Base-by-base conservation (phyloP, 345 rosid genomes). In the Lepidium africanum region DNA sequence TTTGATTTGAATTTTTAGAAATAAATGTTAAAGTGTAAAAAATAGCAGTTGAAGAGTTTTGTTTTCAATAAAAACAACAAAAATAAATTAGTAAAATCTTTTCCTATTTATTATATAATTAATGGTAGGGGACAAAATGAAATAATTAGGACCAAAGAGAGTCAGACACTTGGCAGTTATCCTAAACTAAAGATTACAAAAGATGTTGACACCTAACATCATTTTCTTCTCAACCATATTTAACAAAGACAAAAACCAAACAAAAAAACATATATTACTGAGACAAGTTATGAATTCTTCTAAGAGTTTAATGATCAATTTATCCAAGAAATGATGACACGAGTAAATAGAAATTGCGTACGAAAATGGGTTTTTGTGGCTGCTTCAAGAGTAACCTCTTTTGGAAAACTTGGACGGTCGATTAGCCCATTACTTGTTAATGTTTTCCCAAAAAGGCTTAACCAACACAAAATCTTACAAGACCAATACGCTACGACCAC, bases 141-240 rank as follows among this genome's bases (percentile, higher is more conserved):
- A 6, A 50, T 33, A 9, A 59, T 40, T 59, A 59, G 3, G 10
- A 10, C 21, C 7, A 35, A 2, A 16, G 0, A 33, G 13, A 19
- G 30, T 10, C 9, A 7, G 23, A 46, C 57, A 69, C 50, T 51
- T 61, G 27, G 38, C 10, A 10, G 13, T 17, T 38, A 14, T 59
- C 46, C 61, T 41, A 51, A 42, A 70, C 37, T 70, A 14, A 60
- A 53, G 68, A 4, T 43, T 42, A 23, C 21, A 14, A 21, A 42
- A 42, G 54, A 36, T 42, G 69, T 61, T 40, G 52, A 39, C 38
- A 51, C 35, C 9, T 59, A 38, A 33, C 35, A 37, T 33, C 62
- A 43, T 25, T 23, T 54, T 71, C 49, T 54, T 53, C 42, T 35
- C 63, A 35, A 45, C 69, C 10, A 60, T 41, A 70, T 13, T 41